Conservation (phyloP, 176 grass and related monocot species). For the Rhynchospora tenuis region DNA sequence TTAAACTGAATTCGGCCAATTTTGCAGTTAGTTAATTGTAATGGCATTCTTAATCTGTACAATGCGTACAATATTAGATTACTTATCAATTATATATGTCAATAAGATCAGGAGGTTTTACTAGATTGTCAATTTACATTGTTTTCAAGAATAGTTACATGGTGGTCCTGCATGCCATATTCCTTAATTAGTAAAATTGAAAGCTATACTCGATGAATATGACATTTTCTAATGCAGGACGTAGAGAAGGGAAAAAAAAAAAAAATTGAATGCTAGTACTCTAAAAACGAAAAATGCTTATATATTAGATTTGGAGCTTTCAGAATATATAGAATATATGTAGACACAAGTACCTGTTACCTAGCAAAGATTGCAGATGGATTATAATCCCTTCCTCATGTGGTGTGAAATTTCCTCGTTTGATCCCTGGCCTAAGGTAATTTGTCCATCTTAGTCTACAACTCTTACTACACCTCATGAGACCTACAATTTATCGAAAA, state of each 20-base stretch:
- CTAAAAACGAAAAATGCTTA: background rate
- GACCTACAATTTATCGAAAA: background rate
- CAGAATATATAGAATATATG: background rate
- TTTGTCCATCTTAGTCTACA: constrained; percentile 90
- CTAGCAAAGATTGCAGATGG: constrained; percentile 76
- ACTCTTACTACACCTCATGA: constrained; percentile 91
- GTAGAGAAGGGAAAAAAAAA: no score
- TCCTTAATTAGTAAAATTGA: no score
- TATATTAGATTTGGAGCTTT: background rate
- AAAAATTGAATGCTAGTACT: no score
- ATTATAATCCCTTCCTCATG: constrained; percentile 72
- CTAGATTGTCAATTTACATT: no score
- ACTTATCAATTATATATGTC: background rate
- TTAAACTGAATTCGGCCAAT: background rate
- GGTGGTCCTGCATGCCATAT: no score
- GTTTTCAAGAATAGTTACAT: no score
- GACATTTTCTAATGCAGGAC: no score
- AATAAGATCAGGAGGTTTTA: no score
- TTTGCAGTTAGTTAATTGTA: background rate
- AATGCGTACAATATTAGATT: background rate
- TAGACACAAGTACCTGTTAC: constrained; percentile 53
- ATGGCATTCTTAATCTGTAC: background rate
- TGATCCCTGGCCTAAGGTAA: constrained; percentile 77
- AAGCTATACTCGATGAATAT: no score
- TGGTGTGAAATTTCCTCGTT: constrained; percentile 67